Evolutionary conservation across 106 monocot genomes (phyloP).

Genomic region (Allium sativum): DNA sequence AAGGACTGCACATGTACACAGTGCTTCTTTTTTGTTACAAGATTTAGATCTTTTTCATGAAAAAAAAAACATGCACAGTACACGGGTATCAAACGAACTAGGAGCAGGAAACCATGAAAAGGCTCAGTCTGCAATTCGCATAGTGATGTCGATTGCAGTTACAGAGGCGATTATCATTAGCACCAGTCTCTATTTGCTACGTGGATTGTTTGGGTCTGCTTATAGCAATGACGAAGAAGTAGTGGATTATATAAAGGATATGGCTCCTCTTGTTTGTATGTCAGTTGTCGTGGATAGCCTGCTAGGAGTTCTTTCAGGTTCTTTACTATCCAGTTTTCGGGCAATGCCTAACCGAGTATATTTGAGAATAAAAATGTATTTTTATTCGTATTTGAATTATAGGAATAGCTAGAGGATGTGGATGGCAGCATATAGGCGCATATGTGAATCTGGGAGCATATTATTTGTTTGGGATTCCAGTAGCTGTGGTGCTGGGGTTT

Average conservation of each 20-base stretch:
- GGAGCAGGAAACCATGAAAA: slow-evolving; percentile 50
- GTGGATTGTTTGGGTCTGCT: slow-evolving; percentile 31
- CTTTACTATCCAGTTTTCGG: not conserved
- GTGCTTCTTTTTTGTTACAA: too few relatives aligned
- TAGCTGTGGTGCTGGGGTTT: slow-evolving; percentile 51
- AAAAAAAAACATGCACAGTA: slow-evolving; percentile 22
- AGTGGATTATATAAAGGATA: slow-evolving; percentile 29
- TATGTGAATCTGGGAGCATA: slow-evolving; percentile 57
- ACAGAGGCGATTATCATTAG: slow-evolving; percentile 25
- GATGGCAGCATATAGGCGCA: slow-evolving; percentile 69
- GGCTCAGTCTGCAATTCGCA: slow-evolving; percentile 31
- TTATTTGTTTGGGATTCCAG: slow-evolving; percentile 62
- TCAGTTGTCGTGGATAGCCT: slow-evolving; percentile 38
- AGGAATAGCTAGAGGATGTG: slow-evolving; percentile 60
- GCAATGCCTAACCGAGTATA: too few relatives aligned
- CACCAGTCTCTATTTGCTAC: slow-evolving; percentile 16
- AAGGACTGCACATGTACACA: too few relatives aligned
- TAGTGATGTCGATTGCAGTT: slow-evolving; percentile 29
- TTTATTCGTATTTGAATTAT: too few relatives aligned
- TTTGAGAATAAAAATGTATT: too few relatives aligned
- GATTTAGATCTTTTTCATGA: too few relatives aligned
- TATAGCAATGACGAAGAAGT: slow-evolving; percentile 54
- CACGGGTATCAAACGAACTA: slow-evolving; percentile 61
- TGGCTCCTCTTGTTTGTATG: slow-evolving; percentile 52
- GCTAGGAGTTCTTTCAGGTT: slow-evolving; percentile 57